These are phyloP conservation scores for Salicornia ramosissima DNA, from an alignment of 148 eudicot species.

Conservation along the genomic window DNA sequence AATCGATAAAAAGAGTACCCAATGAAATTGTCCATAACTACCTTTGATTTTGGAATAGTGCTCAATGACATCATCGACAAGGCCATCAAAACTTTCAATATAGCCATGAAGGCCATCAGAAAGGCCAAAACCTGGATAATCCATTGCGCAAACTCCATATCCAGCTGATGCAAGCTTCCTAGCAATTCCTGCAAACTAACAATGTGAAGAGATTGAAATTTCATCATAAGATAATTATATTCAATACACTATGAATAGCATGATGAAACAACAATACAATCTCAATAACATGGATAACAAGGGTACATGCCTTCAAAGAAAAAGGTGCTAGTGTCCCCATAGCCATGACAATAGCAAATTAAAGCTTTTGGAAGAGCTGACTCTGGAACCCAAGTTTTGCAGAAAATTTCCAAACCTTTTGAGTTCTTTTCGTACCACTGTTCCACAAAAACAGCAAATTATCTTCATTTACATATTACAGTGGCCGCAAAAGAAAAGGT, in stretches of 20 bases:
- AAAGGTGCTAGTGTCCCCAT: conserved; percentile 97
- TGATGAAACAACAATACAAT: no score
- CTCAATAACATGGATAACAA: not conserved
- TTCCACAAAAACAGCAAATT: conserved; percentile 23
- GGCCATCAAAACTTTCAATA: conserved; percentile 61
- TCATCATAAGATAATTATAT: conserved; percentile 9
- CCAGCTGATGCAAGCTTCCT: conserved; percentile 79
- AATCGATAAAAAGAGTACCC: conserved; percentile 1
- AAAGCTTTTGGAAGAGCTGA: conserved; percentile 61
- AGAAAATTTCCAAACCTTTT: conserved; percentile 67
- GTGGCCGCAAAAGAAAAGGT: not conserved
- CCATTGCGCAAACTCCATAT: conserved; percentile 88
- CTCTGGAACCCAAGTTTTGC: conserved; percentile 83
- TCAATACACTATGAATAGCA: not conserved
- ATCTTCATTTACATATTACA: conserved; percentile 6
- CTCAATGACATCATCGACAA: conserved; percentile 87
- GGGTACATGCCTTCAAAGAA: conserved; percentile 78
- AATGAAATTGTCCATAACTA: conserved; percentile 19
- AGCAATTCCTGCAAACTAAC: conserved; percentile 70
- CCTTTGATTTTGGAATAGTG: conserved; percentile 71
- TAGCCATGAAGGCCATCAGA: conserved; percentile 96
- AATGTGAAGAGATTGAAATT: conserved; percentile 22
- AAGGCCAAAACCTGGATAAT: conserved; percentile 98
- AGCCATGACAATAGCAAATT: conserved; percentile 83
- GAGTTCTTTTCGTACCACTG: conserved; percentile 82